phyloP scores from a whole-genome alignment of 495 filamentous ascomycete genomes.

The Chaetomium tenue region DNA sequence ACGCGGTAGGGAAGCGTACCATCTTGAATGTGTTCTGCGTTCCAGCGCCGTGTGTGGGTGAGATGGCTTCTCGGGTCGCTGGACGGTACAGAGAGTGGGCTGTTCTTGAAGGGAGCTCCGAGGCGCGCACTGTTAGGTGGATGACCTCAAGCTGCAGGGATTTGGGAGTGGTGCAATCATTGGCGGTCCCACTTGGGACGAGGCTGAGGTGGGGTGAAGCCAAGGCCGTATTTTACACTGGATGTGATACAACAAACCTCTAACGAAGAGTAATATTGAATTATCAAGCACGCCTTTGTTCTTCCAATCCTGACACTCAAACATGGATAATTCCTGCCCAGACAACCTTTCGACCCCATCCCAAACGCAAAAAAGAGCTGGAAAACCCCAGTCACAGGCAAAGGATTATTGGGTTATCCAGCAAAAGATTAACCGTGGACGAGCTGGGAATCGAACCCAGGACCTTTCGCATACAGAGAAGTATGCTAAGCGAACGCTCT shows the following conservation, averaged over 20 bases:
- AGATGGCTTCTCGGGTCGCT: neutral
- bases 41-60: constrained; percentile 7
- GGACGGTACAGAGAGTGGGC: constrained; percentile 2
- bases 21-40: constrained; percentile 9
- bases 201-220: constrained; percentile 4
- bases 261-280: neutral
- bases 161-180: neutral
- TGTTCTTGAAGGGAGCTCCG: neutral
- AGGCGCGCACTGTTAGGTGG: neutral
- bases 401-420: neutral
- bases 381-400: too few species aligned
- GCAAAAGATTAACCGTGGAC: constrained; percentile 23
- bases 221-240: neutral
- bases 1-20: neutral
- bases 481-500: constrained; percentile 35
- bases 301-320: too few species aligned
- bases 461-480: constrained; percentile 30
- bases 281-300: neutral
- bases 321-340: neutral
- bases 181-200: neutral
- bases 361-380: neutral
- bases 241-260: neutral
- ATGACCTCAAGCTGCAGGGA: constrained; percentile 18
- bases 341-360: too few species aligned
- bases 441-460: constrained; percentile 34